Evolutionary conservation across 305 asterid species (phyloP).

Genomic region (Fraxinus sp.): DNA sequence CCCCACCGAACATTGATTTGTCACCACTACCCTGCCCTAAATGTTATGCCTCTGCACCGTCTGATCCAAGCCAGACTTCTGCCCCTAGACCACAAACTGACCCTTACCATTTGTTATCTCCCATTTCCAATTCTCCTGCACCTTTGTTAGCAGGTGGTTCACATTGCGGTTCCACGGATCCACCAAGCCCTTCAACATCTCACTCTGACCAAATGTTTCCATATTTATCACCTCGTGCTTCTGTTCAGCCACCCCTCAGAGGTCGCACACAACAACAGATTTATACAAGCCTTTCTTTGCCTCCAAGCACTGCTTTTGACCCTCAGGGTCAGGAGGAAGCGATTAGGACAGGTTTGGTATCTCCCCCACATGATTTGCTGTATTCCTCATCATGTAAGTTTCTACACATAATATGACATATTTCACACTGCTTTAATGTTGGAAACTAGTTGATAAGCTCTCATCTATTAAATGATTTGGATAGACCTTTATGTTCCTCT

Average conservation of each 20-base stretch:
- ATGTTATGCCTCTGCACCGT: slow-evolving; percentile 36
- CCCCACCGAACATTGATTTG: slow-evolving; percentile 33
- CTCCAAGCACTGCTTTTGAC: slow-evolving; percentile 30
- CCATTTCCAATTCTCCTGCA: slow-evolving; percentile 35
- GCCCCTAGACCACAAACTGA: slow-evolving; percentile 33
- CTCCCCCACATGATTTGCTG: slow-evolving; percentile 31
- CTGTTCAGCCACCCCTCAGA: slow-evolving; percentile 31
- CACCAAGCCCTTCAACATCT: slow-evolving; percentile 43
- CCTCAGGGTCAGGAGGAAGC: slow-evolving; percentile 19
- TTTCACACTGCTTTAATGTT: neutral
- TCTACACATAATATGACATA: neutral
- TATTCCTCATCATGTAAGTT: slow-evolving; percentile 39
- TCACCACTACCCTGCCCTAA: slow-evolving; percentile 35
- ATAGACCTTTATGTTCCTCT: neutral
- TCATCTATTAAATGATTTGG: neutral
- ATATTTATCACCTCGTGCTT: slow-evolving; percentile 37
- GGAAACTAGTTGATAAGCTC: neutral
- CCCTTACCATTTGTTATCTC: slow-evolving; percentile 31
- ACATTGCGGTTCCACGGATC: slow-evolving; percentile 31
- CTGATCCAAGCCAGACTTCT: slow-evolving; percentile 32
- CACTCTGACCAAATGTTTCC: slow-evolving; percentile 29
- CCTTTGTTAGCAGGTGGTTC: slow-evolving; percentile 35
- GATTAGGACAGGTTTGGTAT: slow-evolving; percentile 9
- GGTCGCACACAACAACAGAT: slow-evolving; percentile 27
- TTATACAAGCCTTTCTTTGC: slow-evolving; percentile 47